Conservation (phyloP, 2,329 filamentous ascomycete species). For the Dothistroma pini region DNA sequence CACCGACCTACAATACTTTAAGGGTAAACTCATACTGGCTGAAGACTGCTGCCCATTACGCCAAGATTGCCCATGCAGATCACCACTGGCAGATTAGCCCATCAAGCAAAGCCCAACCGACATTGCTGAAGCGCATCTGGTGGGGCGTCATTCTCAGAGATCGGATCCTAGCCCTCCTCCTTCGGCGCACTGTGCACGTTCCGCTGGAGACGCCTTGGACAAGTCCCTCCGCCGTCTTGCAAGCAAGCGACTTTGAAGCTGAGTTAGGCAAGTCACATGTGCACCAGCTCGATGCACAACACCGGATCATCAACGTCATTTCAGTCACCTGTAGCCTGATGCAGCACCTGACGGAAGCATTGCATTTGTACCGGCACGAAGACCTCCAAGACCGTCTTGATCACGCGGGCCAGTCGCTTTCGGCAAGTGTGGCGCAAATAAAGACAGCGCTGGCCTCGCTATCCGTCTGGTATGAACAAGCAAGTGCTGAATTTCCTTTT, state of each 20-base stretch:
- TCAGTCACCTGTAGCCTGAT: slow-evolving; percentile 6
- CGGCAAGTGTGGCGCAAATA: neutral
- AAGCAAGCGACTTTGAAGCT: slow-evolving; percentile 2
- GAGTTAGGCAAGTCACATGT: slow-evolving; percentile 12
- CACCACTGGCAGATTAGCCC: neutral
- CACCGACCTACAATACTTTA: slow-evolving; percentile 7
- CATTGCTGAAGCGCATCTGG: slow-evolving; percentile 11
- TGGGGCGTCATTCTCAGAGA: slow-evolving; percentile 14
- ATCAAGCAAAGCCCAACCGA: neutral
- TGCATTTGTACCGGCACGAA: slow-evolving; percentile 4
- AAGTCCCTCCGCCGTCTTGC: neutral
- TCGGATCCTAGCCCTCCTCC: slow-evolving; percentile 9
- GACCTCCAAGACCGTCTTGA: slow-evolving; percentile 9
- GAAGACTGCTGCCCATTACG: slow-evolving; percentile 6
- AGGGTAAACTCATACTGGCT: slow-evolving; percentile 11
- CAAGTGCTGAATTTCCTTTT: slow-evolving; percentile 6
- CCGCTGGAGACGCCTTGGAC: slow-evolving; percentile 2
- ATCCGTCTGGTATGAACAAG: slow-evolving; percentile 8
- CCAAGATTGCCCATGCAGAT: slow-evolving; percentile 9
- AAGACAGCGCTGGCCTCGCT: slow-evolving; percentile 2
- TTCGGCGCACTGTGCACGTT: slow-evolving; percentile 4
- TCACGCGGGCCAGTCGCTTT: neutral
- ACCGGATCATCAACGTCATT: slow-evolving; percentile 7
- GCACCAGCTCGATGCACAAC: slow-evolving; percentile 7
- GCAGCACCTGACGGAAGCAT: slow-evolving; percentile 3